Conservation (phyloP, 768 basidiomycete species). For the Boletales sp. region DNA sequence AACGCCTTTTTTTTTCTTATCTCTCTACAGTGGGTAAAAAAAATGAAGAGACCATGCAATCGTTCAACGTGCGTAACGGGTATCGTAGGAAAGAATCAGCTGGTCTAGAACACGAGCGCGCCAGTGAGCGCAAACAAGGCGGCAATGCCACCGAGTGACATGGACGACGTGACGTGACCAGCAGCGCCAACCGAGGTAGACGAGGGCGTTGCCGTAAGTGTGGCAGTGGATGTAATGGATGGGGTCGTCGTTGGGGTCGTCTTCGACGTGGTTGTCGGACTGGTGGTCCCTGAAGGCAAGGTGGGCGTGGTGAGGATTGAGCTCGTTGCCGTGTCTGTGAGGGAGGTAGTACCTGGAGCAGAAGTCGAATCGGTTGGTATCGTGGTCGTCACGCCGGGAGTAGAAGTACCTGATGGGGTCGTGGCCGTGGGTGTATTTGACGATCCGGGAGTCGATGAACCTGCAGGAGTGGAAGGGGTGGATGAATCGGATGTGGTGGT, state of each 20-base stretch:
- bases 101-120: slow-evolving; percentile 16
- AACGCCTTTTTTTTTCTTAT: not conserved
- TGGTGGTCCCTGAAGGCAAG: slow-evolving; percentile 31
- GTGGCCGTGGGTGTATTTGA: not conserved
- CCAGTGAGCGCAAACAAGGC: slow-evolving; percentile 21
- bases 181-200: slow-evolving; percentile 11
- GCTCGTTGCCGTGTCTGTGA: slow-evolving; percentile 35
- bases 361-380: slow-evolving; percentile 8
- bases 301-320: slow-evolving; percentile 20
- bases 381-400: not conserved
- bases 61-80: too few species aligned
- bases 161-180: slow-evolving; percentile 15
- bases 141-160: slow-evolving; percentile 18
- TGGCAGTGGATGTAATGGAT: slow-evolving; percentile 31
- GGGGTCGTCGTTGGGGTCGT: not conserved
- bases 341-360: slow-evolving; percentile 17
- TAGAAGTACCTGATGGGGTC: slow-evolving; percentile 17
- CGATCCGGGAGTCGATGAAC: slow-evolving; percentile 6
- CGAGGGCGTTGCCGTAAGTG: not conserved
- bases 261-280: slow-evolving; percentile 19
- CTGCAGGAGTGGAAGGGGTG: slow-evolving; percentile 14
- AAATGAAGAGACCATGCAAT: not conserved
- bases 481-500: slow-evolving; percentile 1
- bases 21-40: slow-evolving; percentile 6
- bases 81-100: not conserved